Percentiles rank a stretch among this genome's conserved stretches.
phyloP scores from a whole-genome alignment of 225 moss, liverwort and hornwort species.

The Pleurozium schreberi region DNA sequence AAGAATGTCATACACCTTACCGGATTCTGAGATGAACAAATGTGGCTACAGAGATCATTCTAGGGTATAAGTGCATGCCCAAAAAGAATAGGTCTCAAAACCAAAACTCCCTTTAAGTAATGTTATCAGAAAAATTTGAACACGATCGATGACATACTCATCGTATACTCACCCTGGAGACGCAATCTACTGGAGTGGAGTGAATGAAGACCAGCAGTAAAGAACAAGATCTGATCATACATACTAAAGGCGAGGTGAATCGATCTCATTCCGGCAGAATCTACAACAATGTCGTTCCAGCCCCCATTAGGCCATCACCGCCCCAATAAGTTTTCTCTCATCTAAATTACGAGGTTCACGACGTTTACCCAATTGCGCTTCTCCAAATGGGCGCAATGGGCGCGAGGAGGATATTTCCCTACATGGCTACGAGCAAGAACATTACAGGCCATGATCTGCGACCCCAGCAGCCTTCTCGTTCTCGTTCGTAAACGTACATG shows the following conservation, averaged over 20 bases:
- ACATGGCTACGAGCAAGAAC: no score
- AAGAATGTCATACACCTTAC: background rate
- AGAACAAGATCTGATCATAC: background rate
- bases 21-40: background rate
- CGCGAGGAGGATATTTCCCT: no score
- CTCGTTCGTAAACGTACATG: no score
- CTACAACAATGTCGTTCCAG: background rate
- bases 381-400: no score
- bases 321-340: background rate
- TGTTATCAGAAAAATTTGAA: background rate
- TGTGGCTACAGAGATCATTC: background rate
- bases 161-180: background rate
- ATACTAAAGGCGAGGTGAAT: background rate
- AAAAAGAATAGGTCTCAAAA: background rate
- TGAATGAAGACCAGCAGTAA: background rate
- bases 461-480: no score
- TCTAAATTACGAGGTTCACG: background rate
- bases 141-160: background rate
- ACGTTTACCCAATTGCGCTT: background rate
- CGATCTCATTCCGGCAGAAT: background rate
- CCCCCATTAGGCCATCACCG: background rate
- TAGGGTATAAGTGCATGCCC: background rate
- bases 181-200: background rate
- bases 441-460: no score
- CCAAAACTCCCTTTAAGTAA: background rate